Conservation (phyloP, 345 rosid genomes). For the Ceriops decandra region DNA sequence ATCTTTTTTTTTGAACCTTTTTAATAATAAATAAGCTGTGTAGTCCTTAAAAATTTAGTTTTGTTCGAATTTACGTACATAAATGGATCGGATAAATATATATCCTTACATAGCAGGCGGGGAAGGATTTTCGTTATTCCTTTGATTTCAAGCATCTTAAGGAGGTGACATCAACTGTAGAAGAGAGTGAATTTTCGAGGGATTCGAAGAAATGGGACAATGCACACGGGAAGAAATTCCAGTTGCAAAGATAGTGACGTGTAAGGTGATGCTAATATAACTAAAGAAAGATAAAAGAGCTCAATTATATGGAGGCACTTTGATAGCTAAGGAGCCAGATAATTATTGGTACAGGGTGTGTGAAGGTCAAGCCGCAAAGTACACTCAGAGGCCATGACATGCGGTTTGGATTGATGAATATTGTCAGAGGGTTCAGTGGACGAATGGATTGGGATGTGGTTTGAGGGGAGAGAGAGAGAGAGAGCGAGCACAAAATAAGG, state of each 20-base stretch:
- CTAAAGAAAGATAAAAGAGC: constrained; percentile 65
- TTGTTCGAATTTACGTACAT: no score
- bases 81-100: no score
- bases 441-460: constrained; percentile 96
- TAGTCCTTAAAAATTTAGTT: no score
- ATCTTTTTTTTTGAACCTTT: no score
- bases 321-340: constrained; percentile 72
- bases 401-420: constrained; percentile 84
- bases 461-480: constrained; percentile 48
- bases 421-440: constrained; percentile 73
- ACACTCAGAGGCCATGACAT: constrained; percentile 75
- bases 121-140: constrained; percentile 80
- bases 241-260: constrained; percentile 55
- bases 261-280: constrained; percentile 62
- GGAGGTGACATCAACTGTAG: constrained; percentile 68
- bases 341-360: constrained; percentile 93
- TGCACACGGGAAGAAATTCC: constrained; percentile 63
- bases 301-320: constrained; percentile 84
- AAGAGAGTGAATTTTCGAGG: constrained; percentile 67
- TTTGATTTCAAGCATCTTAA: constrained; percentile 92
- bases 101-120: constrained; percentile 25
- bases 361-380: constrained; percentile 75
- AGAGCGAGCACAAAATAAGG: constrained; percentile 62
- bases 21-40: no score
- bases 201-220: constrained; percentile 87